Evolutionary conservation across 2,329 filamentous ascomycete genomes (phyloP).

Genomic region (Onygenales sp.): DNA sequence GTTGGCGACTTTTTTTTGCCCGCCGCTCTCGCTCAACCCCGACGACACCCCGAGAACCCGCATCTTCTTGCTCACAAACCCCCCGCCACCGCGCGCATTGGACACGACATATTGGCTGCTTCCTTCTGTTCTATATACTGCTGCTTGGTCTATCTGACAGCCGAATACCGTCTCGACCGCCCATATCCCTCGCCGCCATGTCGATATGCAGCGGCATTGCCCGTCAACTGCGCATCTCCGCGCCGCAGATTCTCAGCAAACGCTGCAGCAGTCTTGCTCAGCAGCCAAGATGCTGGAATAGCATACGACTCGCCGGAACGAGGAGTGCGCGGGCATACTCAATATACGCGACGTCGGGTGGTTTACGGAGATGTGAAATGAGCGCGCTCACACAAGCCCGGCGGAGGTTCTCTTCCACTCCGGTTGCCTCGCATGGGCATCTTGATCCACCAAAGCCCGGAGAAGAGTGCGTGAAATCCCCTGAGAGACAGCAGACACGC

Average conservation of each 20-base stretch:
- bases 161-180: not conserved
- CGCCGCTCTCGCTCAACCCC: not conserved
- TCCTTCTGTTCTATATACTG: not conserved
- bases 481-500: not conserved
- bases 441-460: conserved; percentile 75
- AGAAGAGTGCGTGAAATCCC: conserved; percentile 63
- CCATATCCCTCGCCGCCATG: not conserved
- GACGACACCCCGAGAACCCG: not conserved
- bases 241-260: not conserved
- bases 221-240: conserved; percentile 1
- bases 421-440: conserved; percentile 61
- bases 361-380: conserved; percentile 4
- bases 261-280: not conserved
- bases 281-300: conserved; percentile 3
- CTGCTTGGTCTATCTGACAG: not conserved
- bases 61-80: not conserved
- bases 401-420: conserved; percentile 57
- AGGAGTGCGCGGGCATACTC: not conserved
- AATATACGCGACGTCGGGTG: conserved; percentile 2
- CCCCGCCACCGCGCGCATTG: not conserved
- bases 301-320: not conserved
- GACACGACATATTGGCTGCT: not conserved
- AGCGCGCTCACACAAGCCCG: conserved; percentile 16
- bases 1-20: conserved; percentile 14
- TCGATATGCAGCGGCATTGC: conserved; percentile 4